Evolutionary conservation across 352 stramenopile species (phyloP), one percentile per base, ranked within the genome.

Genomic region (Globisporangium recalcitrans): DNA sequence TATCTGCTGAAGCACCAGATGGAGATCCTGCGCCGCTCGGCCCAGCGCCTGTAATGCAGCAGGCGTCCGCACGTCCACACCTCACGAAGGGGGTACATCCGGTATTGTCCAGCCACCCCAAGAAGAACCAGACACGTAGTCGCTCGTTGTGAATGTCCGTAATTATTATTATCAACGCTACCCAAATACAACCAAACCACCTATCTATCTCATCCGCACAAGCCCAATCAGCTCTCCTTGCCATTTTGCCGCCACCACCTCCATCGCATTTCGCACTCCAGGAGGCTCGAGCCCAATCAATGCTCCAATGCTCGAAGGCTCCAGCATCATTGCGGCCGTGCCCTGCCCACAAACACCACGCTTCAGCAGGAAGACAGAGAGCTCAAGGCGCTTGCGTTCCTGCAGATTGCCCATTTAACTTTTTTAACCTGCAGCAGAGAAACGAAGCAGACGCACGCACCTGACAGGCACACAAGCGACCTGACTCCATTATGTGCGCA

Each of bases 1-100:
- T 83, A 88, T 44, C 61, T 84, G 60, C 68, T 86, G 40, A 88
- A 88, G 71, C 70, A 88, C 64, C 76, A 85, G 57, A 73, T 73
- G 60, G 73, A 82, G 64, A 87, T 84, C 58, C 70, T 87, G 66
- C 71, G 74, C 42, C 74, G 77, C 49, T 83, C 72, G 6, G 71
- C 69, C 11, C 64, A 80, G 55, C 67, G 64, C 27, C 62, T 79
- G 38, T 82, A 65, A 64, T 38, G 3, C n/a, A n/a, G n/a, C n/a
- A n/a, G n/a, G n/a, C n/a, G n/a, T n/a, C n/a, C n/a, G n/a, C n/a
- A n/a, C n/a, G n/a, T n/a, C n/a, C n/a, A n/a, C n/a, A n/a, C n/a
- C n/a, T n/a, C n/a, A n/a, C n/a, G n/a, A n/a, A n/a, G n/a, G n/a
- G n/a, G n/a, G n/a, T n/a, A n/a, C n/a, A n/a, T n/a, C n/a, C n/a